Percentiles rank a stretch among this genome's conserved stretches.
Evolutionary conservation across 2,329 filamentous ascomycete genomes (phyloP).

Genomic region (Ilyonectria robusta): DNA sequence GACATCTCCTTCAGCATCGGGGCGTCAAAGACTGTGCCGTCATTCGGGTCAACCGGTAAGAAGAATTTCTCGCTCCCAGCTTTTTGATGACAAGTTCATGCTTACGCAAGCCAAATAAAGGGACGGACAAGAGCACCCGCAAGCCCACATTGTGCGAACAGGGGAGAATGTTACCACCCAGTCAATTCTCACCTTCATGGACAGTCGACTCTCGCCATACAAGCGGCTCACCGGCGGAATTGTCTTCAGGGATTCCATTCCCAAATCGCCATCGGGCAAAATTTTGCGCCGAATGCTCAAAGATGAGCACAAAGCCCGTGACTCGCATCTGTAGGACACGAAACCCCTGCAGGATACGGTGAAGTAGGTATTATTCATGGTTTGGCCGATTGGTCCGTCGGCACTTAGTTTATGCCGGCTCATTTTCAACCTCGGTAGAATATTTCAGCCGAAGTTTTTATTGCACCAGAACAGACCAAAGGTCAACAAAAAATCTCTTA

Average conservation of each 20-base stretch:
- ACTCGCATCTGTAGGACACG: constrained; percentile 2
- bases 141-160: constrained; percentile 19
- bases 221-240: constrained; percentile 22
- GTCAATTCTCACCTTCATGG: constrained; percentile 22
- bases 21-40: constrained; percentile 23
- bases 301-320: constrained; percentile 1
- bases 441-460: constrained; percentile 1
- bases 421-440: constrained; percentile 22
- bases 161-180: not conserved
- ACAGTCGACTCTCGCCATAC: constrained; percentile 1
- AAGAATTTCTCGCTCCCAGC: not conserved
- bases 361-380: not conserved
- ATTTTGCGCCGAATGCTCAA: constrained; percentile 17
- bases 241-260: constrained; percentile 14
- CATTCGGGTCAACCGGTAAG: constrained; percentile 18
- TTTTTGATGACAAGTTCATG: not conserved
- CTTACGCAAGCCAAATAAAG: not conserved
- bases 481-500: not conserved
- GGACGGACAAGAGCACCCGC: constrained; percentile 17
- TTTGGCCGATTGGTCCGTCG: not conserved
- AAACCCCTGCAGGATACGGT: not conserved
- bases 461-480: not conserved
- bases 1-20: constrained; percentile 15
- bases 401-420: not conserved
- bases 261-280: constrained; percentile 19